These are phyloP conservation scores for Paecilomyces sp. DNA, from an alignment of 2,329 filamentous ascomycete genomes.

Conservation along the genomic window DNA sequence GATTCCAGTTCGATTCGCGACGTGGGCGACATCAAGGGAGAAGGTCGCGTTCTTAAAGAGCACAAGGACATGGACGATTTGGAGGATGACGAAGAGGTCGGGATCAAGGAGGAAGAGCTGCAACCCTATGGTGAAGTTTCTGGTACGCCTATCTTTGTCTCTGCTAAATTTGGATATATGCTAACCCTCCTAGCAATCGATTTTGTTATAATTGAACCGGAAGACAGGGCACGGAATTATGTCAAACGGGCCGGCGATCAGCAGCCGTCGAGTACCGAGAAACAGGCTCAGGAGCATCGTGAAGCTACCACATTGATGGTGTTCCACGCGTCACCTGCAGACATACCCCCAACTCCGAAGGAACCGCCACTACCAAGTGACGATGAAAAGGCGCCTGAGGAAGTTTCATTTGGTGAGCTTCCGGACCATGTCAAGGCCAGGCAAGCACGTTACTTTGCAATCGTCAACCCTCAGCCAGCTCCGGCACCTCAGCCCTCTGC, in stretches of 20 bases:
- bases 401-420: constrained; percentile 36
- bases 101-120: constrained; percentile 34
- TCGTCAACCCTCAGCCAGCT: constrained; percentile 24
- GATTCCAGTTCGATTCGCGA: constrained; percentile 53
- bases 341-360: constrained; percentile 41
- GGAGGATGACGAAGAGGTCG: constrained; percentile 53
- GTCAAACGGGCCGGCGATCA: constrained; percentile 36
- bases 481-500: constrained; percentile 13
- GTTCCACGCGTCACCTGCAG: constrained; percentile 38
- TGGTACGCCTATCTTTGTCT: constrained; percentile 20
- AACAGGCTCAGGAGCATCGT: constrained; percentile 37
- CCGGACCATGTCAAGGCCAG: constrained; percentile 36
- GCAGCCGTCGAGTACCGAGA: constrained; percentile 33
- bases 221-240: constrained; percentile 30
- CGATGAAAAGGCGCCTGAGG: constrained; percentile 28
- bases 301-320: constrained; percentile 43
- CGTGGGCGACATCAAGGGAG: constrained; percentile 53
- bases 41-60: constrained; percentile 44
- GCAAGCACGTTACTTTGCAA: constrained; percentile 35
- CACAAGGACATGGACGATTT: constrained; percentile 50
- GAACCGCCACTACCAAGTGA: constrained; percentile 34
- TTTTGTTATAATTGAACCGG: constrained; percentile 24
- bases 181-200: constrained; percentile 28
- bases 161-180: constrained; percentile 4
- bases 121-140: constrained; percentile 25